Evolutionary conservation across 176 grass and related monocot genomes (phyloP), one percentile per base, ranked within the genome.

Genomic region (Carex pumila): DNA sequence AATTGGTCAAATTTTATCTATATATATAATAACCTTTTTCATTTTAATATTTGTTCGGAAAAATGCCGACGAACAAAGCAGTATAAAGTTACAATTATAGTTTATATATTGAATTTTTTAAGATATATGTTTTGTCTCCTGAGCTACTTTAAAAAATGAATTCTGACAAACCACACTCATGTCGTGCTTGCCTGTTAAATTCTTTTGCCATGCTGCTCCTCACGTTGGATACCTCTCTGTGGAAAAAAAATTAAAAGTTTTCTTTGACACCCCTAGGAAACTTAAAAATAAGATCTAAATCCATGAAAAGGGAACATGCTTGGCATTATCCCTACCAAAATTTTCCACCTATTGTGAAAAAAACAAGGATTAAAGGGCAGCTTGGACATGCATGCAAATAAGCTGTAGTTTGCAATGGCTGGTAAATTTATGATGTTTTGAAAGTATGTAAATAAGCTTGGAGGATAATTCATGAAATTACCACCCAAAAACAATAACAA

Each of bases 191-290:
- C 72, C 72, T 55, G 49, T 32, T 39, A 39, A 39, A 39, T 55
- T 55, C 72, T 76, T 31, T 76, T 76, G 45, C 72, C 22, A 55
- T 76, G 72, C 45, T 76, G 72, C 72, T 76, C 41, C 41, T 73
- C 72, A 76, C 72, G 72, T 76, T 54, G 22, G 12, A 53, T 76
- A 15, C 2, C 15, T 71, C 68, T 71, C 31, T 43, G 68, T 19
- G 5, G 18, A 72, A 30, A 76, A 76, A 0, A 41, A 54, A 75
- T 74, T 9, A 74, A n/a, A n/a, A 50, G 18, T 14, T 29, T 30
- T 12, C 45, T 1, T 76, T 76, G 29, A 76, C 45, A 55, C 12
- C 71, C 71, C 54, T 2, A 22, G 29, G 54, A 74, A 74, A 9
- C 45, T 74, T 12, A 11, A 74, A 74, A 74, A 53, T 74, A 74